Percentiles rank a stretch among this genome's conserved stretches.
Conservation (phyloP, 2,329 filamentous ascomycete genomes). For the Cladosporium sp. region DNA sequence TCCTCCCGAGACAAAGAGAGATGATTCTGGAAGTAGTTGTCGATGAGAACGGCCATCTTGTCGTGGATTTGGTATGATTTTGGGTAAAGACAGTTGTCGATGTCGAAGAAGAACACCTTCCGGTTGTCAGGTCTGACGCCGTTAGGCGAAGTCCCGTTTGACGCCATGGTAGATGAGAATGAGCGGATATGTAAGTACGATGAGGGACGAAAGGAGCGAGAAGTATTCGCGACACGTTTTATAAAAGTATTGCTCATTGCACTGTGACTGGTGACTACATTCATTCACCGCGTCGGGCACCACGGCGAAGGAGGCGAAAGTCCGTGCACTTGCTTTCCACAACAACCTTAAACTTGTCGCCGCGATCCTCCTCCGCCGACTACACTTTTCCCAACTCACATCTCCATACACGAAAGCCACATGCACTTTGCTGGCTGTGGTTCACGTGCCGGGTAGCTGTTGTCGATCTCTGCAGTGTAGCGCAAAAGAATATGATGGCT, state of each 20-base stretch:
- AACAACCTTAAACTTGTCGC: constrained; percentile 12
- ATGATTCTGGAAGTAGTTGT: constrained; percentile 65
- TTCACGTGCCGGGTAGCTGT: neutral
- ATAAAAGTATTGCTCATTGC: constrained; percentile 8
- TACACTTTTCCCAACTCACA: neutral
- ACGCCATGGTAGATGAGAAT: constrained; percentile 8
- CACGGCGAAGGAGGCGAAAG: constrained; percentile 11
- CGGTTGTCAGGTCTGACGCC: constrained; percentile 22
- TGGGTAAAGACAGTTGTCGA: constrained; percentile 96
- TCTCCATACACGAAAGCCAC: neutral
- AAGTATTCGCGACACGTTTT: neutral
- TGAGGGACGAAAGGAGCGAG: neutral
- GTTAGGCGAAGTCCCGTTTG: neutral
- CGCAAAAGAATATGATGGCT: constrained; percentile 22
- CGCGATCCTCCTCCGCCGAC: constrained; percentile 10
- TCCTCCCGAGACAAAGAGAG: constrained; percentile 73
- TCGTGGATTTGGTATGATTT: constrained; percentile 77
- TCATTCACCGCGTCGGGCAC: constrained; percentile 8
- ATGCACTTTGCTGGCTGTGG: constrained; percentile 1
- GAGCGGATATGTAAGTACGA: neutral
- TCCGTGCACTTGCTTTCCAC: constrained; percentile 8
- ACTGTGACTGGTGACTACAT: constrained; percentile 7
- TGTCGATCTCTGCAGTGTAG: constrained; percentile 3
- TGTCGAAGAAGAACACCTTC: constrained; percentile 78
- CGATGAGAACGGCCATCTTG: constrained; percentile 82